These are phyloP conservation scores for Ophiostoma fasciatum DNA, from an alignment of 2,329 filamentous ascomycete genomes.

Conservation along the genomic window DNA sequence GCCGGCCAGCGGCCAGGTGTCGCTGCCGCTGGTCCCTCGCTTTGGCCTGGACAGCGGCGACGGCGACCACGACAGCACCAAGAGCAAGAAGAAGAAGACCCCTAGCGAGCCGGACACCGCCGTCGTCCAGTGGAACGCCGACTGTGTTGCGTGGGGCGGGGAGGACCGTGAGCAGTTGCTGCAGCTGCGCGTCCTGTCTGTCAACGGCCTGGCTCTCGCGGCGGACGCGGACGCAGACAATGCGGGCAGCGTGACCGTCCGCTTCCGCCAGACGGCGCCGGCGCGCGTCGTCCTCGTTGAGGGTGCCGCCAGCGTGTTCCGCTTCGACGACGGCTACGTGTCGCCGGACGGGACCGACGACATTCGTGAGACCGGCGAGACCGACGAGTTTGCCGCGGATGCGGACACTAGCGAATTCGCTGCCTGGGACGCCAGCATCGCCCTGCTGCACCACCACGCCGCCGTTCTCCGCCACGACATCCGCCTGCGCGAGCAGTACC, in stretches of 20 bases:
- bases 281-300: conserved; percentile 28
- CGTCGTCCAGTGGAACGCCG: conserved; percentile 31
- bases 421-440: conserved; percentile 9
- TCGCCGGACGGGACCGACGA: not conserved
- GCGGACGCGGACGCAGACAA: conserved; percentile 13
- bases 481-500: conserved; percentile 7
- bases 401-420: conserved; percentile 10
- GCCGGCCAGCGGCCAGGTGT: conserved; percentile 26
- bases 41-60: not conserved
- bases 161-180: conserved; percentile 28
- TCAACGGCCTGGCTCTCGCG: conserved; percentile 25
- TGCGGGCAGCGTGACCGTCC: conserved; percentile 25
- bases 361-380: not conserved
- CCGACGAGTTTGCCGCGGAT: conserved; percentile 1
- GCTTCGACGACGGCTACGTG: conserved; percentile 7
- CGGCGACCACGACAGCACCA: not conserved
- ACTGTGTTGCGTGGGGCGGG: conserved; percentile 27
- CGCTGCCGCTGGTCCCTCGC: conserved; percentile 24
- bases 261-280: conserved; percentile 31
- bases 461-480: conserved; percentile 8
- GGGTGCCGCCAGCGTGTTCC: conserved; percentile 21
- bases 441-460: conserved; percentile 4
- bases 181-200: conserved; percentile 25
- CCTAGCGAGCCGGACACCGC: too few species aligned
- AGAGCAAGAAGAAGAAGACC: conserved; percentile 5